Evolutionary conservation across 2,329 filamentous ascomycete species (phyloP).

Genomic region (Monosporascus cannonballus): DNA sequence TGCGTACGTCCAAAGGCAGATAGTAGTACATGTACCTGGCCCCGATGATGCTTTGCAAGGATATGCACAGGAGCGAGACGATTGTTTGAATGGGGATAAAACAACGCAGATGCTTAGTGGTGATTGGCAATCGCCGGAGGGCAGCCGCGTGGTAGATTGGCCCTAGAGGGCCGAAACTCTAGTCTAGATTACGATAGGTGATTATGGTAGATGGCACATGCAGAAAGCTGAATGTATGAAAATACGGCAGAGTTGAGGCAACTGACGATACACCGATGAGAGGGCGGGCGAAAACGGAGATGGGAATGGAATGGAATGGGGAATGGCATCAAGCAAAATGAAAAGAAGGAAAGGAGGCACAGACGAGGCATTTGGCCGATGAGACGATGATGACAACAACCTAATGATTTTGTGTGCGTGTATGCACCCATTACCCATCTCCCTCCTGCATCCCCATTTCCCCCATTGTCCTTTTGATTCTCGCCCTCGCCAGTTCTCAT

Average conservation of each 20-base stretch:
- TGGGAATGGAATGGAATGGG: neutral
- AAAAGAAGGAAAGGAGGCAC: neutral
- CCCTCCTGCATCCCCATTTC: neutral
- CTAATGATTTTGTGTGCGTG: no score
- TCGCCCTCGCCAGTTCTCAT: neutral
- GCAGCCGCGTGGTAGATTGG: neutral
- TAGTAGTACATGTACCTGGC: slow-evolving; percentile 11
- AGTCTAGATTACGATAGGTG: neutral
- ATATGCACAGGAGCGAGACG: slow-evolving; percentile 10
- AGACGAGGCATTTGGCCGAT: neutral
- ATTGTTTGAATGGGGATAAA: slow-evolving; percentile 8
- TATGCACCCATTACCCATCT: neutral
- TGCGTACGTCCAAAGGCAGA: neutral
- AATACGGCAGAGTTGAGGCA: neutral
- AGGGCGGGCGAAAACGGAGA: neutral
- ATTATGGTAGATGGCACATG: neutral
- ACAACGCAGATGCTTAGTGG: slow-evolving; percentile 8
- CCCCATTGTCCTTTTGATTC: neutral
- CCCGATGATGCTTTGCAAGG: slow-evolving; percentile 17
- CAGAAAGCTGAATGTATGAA: neutral
- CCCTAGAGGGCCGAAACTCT: neutral
- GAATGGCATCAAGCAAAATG: neutral
- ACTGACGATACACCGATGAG: neutral
- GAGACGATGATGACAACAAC: neutral
- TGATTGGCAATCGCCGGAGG: slow-evolving; percentile 2